Evolutionary conservation across 176 grass and related monocot genomes (phyloP).

Genomic region (Triticum timopheevii): DNA sequence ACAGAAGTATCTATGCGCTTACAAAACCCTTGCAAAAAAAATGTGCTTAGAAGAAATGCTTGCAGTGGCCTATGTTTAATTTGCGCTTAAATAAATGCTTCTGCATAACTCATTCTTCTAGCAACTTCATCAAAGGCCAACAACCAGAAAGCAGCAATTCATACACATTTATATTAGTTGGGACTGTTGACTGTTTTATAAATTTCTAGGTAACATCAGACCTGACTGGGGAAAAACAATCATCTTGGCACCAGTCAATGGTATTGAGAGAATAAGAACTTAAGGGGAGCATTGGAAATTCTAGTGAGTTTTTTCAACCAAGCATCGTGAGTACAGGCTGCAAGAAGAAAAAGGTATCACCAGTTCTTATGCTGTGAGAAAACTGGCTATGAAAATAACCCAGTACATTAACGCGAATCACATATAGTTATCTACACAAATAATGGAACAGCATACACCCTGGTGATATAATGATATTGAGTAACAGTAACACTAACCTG

Average conservation of each 20-base stretch:
- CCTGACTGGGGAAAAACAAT: not conserved
- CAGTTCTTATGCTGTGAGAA: not conserved
- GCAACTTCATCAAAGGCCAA: not conserved
- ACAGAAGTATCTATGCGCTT: not conserved
- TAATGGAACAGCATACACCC: constrained; percentile 26
- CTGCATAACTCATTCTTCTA: not conserved
- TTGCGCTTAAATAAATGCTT: not conserved
- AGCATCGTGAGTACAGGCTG: not conserved
- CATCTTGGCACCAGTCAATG: not conserved
- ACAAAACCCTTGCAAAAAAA: not conserved
- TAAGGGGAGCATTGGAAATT: not conserved
- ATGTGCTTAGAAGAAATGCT: not conserved
- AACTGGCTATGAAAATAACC: not conserved
- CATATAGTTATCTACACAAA: not conserved
- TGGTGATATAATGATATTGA: no score
- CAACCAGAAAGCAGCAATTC: not conserved
- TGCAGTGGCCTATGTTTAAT: not conserved
- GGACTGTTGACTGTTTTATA: not conserved
- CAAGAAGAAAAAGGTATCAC: not conserved
- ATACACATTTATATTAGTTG: not conserved
- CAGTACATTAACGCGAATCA: not conserved
- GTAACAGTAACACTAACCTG: no score
- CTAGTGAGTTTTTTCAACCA: not conserved
- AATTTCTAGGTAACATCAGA: not conserved
- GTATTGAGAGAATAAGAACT: not conserved